Base-by-base conservation (phyloP, 2,329 filamentous ascomycete species). In the Aschersonia sp. region DNA sequence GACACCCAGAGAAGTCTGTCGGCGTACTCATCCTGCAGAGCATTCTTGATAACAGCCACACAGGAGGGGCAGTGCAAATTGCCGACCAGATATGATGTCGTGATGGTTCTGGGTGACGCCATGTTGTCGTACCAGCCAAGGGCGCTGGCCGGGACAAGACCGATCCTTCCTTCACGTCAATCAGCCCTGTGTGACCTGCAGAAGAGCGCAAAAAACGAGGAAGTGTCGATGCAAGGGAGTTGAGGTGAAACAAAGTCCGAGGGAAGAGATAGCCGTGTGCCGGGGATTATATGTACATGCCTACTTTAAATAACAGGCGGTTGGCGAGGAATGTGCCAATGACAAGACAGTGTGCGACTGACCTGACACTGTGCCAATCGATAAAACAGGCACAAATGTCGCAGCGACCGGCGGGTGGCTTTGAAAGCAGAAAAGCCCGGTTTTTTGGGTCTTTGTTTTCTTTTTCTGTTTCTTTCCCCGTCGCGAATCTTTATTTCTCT, bases 11-110 rank as follows among this genome's bases (percentile, higher is more conserved):
- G 69, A 67, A 69, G 66, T 58, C 59, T 74, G 65, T 58, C 62
- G 47, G 55, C 58, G 54, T 65, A 75, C 28, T 62, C 61, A 43
- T 68, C 70, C 50, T 60, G 68, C 50, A 88, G 65, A 50, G 74
- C 71, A 47, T 73, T 67, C 57, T 78, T 72, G 58, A 89, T 86
- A 54, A 74, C 71, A 38, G 76, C 74, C 45, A 86, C 78, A 61
- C 84, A 89, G 51, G 82, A 84, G 10, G 83, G 80, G 65, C 84
- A 88, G 64, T 89, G 84, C n/a, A 89, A 71, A 61, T 89, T 88
- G 52, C 74, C 77, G 55, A 89, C 69, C 51, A 87, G 71, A 58
- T 83, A 78, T 35, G 77, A 81, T 2, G 77, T 82, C 9, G 71
- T 75, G 50, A 69, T 61, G 50, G 61, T 56, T 48, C 58, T 54